These are phyloP conservation scores for Suhomyces chickasaworum DNA, from an alignment of 1,139 yeast species.

Conservation along the genomic window DNA sequence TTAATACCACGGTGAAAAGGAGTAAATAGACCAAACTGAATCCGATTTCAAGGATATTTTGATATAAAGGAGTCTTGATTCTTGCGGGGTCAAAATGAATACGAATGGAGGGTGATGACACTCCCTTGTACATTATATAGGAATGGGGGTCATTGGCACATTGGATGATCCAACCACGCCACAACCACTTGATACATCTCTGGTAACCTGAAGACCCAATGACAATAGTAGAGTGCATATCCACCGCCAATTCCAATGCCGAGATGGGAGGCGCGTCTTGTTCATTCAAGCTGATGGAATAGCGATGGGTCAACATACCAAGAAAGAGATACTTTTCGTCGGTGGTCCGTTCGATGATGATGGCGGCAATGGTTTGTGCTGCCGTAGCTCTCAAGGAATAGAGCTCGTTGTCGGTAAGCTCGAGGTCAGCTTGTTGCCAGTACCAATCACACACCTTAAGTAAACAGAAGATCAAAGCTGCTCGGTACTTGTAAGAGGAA, in stretches of 20 bases:
- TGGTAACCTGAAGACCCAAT: slow-evolving; percentile 83
- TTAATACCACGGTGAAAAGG: slow-evolving; percentile 66
- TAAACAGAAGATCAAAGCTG: slow-evolving; percentile 67
- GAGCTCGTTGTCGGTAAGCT: slow-evolving; percentile 68
- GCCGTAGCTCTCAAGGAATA: slow-evolving; percentile 62
- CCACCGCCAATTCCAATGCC: slow-evolving; percentile 84
- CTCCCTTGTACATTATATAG: slow-evolving; percentile 64
- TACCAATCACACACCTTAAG: slow-evolving; percentile 83
- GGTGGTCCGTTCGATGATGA: slow-evolving; percentile 59
- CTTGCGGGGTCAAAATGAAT: slow-evolving; percentile 84
- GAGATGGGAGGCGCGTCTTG: slow-evolving; percentile 62
- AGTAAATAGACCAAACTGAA: slow-evolving; percentile 67
- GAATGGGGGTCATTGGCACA: slow-evolving; percentile 68
- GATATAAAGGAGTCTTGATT: slow-evolving; percentile 82
- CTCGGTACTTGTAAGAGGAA: slow-evolving; percentile 63
- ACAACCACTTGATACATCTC: slow-evolving; percentile 83
- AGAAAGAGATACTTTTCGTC: slow-evolving; percentile 70
- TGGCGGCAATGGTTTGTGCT: slow-evolving; percentile 72
- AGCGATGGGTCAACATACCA: slow-evolving; percentile 78
- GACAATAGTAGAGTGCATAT: slow-evolving; percentile 76
- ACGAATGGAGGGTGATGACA: slow-evolving; percentile 54
- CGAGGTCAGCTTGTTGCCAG: slow-evolving; percentile 56
- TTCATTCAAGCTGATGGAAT: slow-evolving; percentile 64
- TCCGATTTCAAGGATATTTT: slow-evolving; percentile 67
- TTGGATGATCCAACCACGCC: slow-evolving; percentile 93